Evolutionary conservation across 352 stramenopile genomes (phyloP), one percentile per base, ranked within the genome.

Genomic region (Globisporangium spiculum): DNA sequence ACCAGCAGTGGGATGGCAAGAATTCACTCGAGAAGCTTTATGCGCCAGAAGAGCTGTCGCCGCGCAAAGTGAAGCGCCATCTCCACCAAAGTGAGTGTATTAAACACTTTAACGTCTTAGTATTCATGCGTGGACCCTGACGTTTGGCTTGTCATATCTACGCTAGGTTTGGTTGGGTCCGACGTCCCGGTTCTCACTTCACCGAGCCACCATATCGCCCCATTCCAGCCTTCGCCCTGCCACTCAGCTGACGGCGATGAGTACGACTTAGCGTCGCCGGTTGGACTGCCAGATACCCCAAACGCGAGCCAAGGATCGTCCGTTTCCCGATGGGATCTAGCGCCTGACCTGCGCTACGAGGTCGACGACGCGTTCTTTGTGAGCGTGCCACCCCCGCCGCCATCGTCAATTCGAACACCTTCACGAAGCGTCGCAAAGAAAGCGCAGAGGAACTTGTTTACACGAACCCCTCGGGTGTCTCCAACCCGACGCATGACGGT

Each of bases 221-320:
- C 69, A 0, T 91, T 88, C 53, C 69, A 76, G 12, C 65, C 67
- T 1, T 87, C 78, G 0, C 75, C 77, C 2, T 65, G 63, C 6
- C 63, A 80, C n/a, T 70, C 75, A 1, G 67, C 67, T 24, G 62
- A 72, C 57, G 80, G 80, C 0, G 75, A 80, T 24, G 83, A 92
- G 60, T 84, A 84, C 63, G 86, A 87, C 57, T 72, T 92, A 32
- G 78, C 79, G n/a, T 94, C 86, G 0, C 86, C 86, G 2, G 72
- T 91, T 30, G 74, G 76, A 20, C 67, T 92, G 2, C 84, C 84
- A 9, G 78, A 84, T 3, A 82, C 78, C 1, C 71, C 81, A 41
- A 71, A 77, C 22, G n/a, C 57, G 36, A 66, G 54, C 24, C 36
- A 67, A 38, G 27, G 44, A 8, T 65, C 54, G 9, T 65, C 74